Base-by-base conservation (phyloP, 306 rosid species). In the Ormosia semicastrata region DNA sequence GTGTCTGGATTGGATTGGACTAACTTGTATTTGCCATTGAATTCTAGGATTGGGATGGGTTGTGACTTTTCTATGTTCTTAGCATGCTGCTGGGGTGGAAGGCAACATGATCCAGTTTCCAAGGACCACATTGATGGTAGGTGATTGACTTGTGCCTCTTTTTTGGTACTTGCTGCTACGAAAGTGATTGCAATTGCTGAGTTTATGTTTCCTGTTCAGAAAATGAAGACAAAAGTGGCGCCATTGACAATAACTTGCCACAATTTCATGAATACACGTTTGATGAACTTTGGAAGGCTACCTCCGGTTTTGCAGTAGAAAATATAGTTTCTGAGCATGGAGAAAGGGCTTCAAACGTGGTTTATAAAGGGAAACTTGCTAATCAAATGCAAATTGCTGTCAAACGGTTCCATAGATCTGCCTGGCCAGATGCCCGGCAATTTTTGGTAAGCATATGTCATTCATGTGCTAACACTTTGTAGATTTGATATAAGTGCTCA, bases 261-360 rank as follows among this genome's bases (percentile, higher is more conserved):
- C 58, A 77, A 54, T 95, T 95, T 81, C 92, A 79, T 32, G 97
- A 89, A 74, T 95, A 84, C 89, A 88, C 97, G 6, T 30, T 91
- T 3, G 98, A 91, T 81, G 94, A 93, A 83, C 95, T 95, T 75
- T 86, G 88, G 91, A 86, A 79, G 65, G 98, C 98, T 39, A 95
- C 99, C 0, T 93, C 97, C 54, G 99, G 98, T 54, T 95, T 95
- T 85, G 86, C 99, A 0, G 75, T 86, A 15, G 98, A 95, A 82
- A 95, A 95, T 85, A 93, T 95, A 69, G 97, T 95, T 85, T 95
- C 99, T 56, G 99, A 95, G 83, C 99, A 95, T 75, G 99, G 99
- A 60, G 99, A 93, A 80, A 95, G 90, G 85, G 99, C 99, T 83
- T 95, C 99, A 36, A 95, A 95, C 79, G 95, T 95, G 80, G 99